Evolutionary conservation across 306 rosid genomes (phyloP), one percentile per base, ranked within the genome.

Genomic region (Castanopsis chinensis): DNA sequence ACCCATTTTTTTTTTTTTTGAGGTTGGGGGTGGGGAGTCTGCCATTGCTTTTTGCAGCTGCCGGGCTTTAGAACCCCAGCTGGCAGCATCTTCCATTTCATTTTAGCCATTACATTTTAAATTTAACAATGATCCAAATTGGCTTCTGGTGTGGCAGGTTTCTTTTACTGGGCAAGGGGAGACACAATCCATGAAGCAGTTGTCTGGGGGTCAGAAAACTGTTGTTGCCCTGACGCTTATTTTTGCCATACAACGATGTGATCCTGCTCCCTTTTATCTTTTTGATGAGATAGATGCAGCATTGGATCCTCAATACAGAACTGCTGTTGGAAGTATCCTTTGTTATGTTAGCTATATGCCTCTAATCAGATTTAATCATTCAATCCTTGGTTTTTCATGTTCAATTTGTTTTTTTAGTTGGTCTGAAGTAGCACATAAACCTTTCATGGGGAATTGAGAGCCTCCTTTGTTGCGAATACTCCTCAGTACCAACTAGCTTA

Each of bases 221-320:
- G 99, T 93, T 72, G 99, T 95, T 75, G 99, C 99, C 72, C 91
- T 95, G 69, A 90, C 99, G 4, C 99, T 95, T 72, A 95, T 95
- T 82, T 95, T 95, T 79, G 99, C 99, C 75, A 93, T 95, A 73
- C 99, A 95, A 86, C 92, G 96, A 91, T 95, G 99, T 79, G 99
- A 95, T 89, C 99, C 98, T 19, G 99, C 99, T 28, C 99, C 99
- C 17, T 95, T 95, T 85, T 95, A 95, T 86, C 94, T 95, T 61
- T 95, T 95, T 75, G 99, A 95, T 78, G 99, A 95, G 88, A 95
- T 93, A 52, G 99, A 95, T 79, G 98, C 98, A 32, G 99, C 99
- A 20, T 85, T 95, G 88, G 99, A 95, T 88, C 99, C 99, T 64
- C 98, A 93, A 76, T 93, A 95, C 92, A 83, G 99, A 83, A 93